Percentiles rank a stretch among this genome's conserved stretches.
These are phyloP conservation scores for Mycena olivaceomarginata DNA, from an alignment of 768 basidiomycete genomes.

Conservation along the genomic window DNA sequence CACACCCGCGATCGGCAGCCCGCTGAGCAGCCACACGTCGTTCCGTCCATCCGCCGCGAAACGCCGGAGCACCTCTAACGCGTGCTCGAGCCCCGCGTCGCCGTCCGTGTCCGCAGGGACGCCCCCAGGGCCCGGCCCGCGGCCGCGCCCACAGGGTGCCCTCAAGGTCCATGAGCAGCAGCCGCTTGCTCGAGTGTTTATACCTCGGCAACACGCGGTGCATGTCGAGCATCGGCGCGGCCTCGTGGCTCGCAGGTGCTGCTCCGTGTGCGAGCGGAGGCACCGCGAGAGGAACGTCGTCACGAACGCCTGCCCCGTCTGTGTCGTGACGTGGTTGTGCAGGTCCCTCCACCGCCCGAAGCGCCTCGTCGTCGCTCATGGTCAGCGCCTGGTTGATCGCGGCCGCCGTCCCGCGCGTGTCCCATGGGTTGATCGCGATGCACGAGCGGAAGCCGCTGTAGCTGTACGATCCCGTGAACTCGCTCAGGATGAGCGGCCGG, in stretches of 20 bases:
- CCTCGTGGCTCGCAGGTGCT: conserved; percentile 61
- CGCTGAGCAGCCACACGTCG: conserved; percentile 90
- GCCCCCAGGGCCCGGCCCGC: conserved; percentile 58
- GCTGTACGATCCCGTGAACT: conserved; percentile 94
- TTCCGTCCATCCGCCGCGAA: conserved; percentile 81
- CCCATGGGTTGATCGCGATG: conserved; percentile 92
- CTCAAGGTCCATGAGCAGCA: conserved; percentile 87
- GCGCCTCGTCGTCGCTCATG: conserved; percentile 85
- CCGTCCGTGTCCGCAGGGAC: conserved; percentile 57
- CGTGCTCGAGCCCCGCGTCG: conserved; percentile 54
- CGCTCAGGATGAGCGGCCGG: conserved; percentile 86
- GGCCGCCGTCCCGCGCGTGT: conserved; percentile 87
- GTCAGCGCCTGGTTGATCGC: conserved; percentile 88
- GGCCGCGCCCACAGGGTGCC: conserved; percentile 87
- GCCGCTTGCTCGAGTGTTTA: conserved; percentile 76
- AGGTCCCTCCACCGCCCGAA: conserved; percentile 90
- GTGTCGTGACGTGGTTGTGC: conserved; percentile 89
- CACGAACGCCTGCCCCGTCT: conserved; percentile 91
- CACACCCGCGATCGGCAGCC: conserved; percentile 77
- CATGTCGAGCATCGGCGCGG: conserved; percentile 58
- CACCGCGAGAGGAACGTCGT: conserved; percentile 59
- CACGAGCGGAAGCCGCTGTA: conserved; percentile 93
- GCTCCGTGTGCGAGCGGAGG: conserved; percentile 75
- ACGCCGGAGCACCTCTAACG: conserved; percentile 70
- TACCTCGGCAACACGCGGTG: conserved; percentile 79